Evolutionary conservation across 345 rosid genomes (phyloP), one percentile per base, ranked within the genome.

Genomic region (Eucalyptus pauciflora): DNA sequence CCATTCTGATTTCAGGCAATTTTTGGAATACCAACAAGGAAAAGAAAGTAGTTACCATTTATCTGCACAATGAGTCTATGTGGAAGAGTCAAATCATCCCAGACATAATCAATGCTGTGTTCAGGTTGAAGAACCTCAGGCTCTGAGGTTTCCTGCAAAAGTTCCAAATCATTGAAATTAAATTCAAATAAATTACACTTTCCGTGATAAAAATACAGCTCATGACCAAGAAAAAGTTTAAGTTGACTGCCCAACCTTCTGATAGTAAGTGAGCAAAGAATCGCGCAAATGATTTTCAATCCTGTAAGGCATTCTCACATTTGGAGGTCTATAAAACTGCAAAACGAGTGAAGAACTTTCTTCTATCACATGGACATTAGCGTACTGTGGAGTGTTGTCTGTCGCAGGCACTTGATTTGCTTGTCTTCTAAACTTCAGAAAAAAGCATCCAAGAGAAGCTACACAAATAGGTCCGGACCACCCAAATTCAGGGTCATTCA

Each of bases 381-480:
- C 99, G 89, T 95, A 96, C 89, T 96, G 97, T 60, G 90, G 86
- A 50, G 64, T 90, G 50, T 88, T 87, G 56, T 89, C 91, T 86
- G 88, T 86, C 54, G 56, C 92, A 89, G 89, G 90, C 76, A 90
- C 88, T 92, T 93, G 97, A 93, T 92, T 91, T 67, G 94, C 88
- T 85, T 92, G 95, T 86, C 93, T 96, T 90, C 95, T 93, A 90
- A 96, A 97, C 93, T 96, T 97, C 87, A 97, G 92, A 92, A 95
- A 96, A 91, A 97, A 97, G 79, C 96, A 90, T 83, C 99, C 99
- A 48, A 97, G 92, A 48, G 99, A 97, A 88, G 96, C 93, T 91
- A 96, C 95, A 93, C 99, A 96, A 85, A 96, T 93, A 89, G 99
- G 99, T 43, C 99, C 99, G 41, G 99, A 97, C 99, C 98, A 97